Percentiles rank a stretch among this genome's conserved stretches.
Evolutionary conservation across 208 protist genomes (phyloP).

Genomic region (Crithidia bombi): DNA sequence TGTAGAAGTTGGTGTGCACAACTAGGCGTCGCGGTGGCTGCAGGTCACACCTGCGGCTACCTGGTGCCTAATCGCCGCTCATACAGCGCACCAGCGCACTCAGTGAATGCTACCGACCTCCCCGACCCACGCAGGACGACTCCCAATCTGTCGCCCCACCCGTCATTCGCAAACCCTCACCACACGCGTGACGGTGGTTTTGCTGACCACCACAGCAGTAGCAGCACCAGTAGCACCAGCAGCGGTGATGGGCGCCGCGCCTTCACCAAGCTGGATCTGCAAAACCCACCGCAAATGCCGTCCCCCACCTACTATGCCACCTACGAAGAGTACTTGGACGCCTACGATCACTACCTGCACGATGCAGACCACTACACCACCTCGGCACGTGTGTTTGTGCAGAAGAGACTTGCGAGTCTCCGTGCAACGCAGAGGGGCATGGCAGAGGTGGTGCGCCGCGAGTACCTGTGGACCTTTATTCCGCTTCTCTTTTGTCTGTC

Average conservation of each 20-base stretch:
- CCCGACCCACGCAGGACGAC: slow-evolving; percentile 4
- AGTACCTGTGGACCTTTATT: slow-evolving; percentile 60
- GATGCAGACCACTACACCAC: slow-evolving; percentile 10
- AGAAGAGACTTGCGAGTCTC: slow-evolving; percentile 13
- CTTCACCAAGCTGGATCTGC: slow-evolving; percentile 17
- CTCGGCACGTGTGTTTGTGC: slow-evolving; percentile 19
- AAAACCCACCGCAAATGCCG: slow-evolving; percentile 30
- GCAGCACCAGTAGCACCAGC: background rate
- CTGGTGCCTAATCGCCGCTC: background rate
- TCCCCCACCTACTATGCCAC: slow-evolving; percentile 25
- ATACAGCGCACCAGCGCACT: slow-evolving; percentile 12
- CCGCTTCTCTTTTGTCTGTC: slow-evolving; percentile 43
- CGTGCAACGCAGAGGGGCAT: slow-evolving; percentile 21
- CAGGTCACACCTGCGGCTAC: background rate
- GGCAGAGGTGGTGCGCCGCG: slow-evolving; percentile 31
- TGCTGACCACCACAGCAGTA: background rate
- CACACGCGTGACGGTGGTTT: background rate
- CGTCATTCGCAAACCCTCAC: background rate
- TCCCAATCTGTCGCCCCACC: background rate
- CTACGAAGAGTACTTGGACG: slow-evolving; percentile 55
- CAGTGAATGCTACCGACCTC: slow-evolving; percentile 7
- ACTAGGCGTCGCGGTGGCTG: background rate
- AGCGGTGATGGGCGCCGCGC: background rate
- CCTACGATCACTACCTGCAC: slow-evolving; percentile 50
- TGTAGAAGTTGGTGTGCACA: background rate